Evolutionary conservation across 106 monocot genomes (phyloP), one percentile per base, ranked within the genome.

Genomic region (Chionographis japonica): DNA sequence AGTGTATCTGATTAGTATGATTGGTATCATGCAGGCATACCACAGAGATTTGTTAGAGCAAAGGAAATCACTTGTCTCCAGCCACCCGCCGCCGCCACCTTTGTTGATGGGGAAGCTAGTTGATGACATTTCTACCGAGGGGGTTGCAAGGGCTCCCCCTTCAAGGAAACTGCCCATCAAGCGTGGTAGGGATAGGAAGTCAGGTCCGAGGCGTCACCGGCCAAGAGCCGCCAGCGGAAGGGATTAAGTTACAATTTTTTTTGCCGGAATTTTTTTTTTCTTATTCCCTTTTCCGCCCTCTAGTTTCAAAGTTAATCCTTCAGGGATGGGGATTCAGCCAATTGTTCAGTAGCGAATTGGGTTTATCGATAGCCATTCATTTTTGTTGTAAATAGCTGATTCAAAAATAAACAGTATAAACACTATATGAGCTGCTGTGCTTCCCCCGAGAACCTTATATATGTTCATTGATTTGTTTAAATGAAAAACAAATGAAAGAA

Each of bases 11-110:
- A 3, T 11, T 58, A 41, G 54, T 27, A 37, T 56, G 7, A 50
- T 81, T 39, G 37, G 15, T 57, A 52, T 60, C 8, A 8, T 68
- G 61, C 86, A 94, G 93, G 86, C 70, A 56, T 94, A 94, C 60
- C 93, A 94, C 59, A 86, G 81, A 75, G 93, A 90, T 54, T 58
- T 94, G 12, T 61, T 94, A 50, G 86, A 89, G 70, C 73, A 86
- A 61, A 86, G 57, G 58, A 66, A 40, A 11, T 54, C 12, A 9
- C 65, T 50, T 12, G 54, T 72, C 13, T 18, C 19, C 8, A 70
- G 57, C 20, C 61, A 49, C 56, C 66, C 61, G 13, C 73, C 64
- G n/a, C 74, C 70, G 53, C 70, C 70, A 53, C 70, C 64, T 4
- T 13, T 50, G 4, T 13, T 12, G 11, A 14, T 3, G 9, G 40